Conservation (phyloP, 169 alveolate species). For the Babesia ovis region DNA sequence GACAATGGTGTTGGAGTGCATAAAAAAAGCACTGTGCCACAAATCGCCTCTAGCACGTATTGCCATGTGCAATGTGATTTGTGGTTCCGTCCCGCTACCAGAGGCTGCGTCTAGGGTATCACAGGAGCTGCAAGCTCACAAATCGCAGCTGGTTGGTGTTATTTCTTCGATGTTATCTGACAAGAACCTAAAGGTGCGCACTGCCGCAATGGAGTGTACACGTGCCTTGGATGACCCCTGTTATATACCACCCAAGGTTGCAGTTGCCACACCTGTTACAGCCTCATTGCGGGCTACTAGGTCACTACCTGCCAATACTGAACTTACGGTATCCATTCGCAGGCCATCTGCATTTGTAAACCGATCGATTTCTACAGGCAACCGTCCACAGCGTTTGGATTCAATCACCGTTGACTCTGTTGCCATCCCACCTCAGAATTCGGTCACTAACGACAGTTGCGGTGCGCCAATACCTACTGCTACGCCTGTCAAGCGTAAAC, state of each 20-base stretch:
- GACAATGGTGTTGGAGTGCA: conserved; percentile 16
- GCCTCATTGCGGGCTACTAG: neutral
- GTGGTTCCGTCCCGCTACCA: conserved; percentile 25
- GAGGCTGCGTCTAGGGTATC: neutral
- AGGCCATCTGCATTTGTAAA: neutral
- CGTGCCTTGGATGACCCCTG: conserved; percentile 41
- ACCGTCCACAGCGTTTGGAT: neutral
- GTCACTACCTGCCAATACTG: neutral
- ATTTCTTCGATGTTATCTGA: conserved; percentile 5
- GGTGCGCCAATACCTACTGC: neutral
- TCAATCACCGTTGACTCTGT: neutral
- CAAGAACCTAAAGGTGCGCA: conserved; percentile 49
- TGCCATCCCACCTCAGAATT: neutral
- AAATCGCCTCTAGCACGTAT: conserved; percentile 49
- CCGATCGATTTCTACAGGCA: neutral
- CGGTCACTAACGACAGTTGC: neutral
- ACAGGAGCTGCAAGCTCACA: conserved; percentile 12
- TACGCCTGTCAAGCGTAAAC: conserved; percentile 28
- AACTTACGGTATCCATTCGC: too few species aligned
- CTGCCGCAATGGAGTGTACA: conserved; percentile 19
- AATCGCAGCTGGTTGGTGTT: conserved; percentile 3
- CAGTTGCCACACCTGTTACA: neutral
- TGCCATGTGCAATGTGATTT: conserved; percentile 47
- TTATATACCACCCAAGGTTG: neutral
- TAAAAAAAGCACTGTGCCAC: conserved; percentile 34